Base-by-base conservation (phyloP, 1,284 basidiomycete species). In the Clitocybe nebularis region DNA sequence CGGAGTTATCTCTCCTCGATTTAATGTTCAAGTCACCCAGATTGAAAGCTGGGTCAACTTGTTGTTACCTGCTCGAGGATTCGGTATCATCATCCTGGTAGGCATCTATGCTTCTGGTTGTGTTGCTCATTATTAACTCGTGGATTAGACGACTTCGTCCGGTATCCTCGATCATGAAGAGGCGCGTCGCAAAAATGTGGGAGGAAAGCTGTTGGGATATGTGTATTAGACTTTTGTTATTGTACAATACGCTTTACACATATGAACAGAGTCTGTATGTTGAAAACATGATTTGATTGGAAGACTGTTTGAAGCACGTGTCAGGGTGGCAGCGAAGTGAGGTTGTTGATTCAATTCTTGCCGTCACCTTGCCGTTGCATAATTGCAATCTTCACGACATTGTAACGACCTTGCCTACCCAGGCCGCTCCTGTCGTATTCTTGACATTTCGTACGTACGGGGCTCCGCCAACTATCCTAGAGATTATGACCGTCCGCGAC, bases 141-240 rank as follows among this genome's bases (percentile, higher is more conserved):
- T 26, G 34, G 34, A 35, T 8, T 48, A 91, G 88, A 95, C 96
- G 58, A 99, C 96, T 47, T 97, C 93, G 36, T 91, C 93, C 39
- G 96, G 96, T 60, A 99, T 99, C 72, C 83, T 99, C 67, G 95
- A 99, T 74, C 96, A 99, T 71, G 93, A 97, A 70, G 95, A 99
- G 79, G 96, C 96, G 44, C 86, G 95, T 74, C 86, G 94, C 65
- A 99, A 98, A 78, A 95, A 98, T 74, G 85, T 93, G 48, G 93
- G 91, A 69, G 91, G 92, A 52, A 94, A 94, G 74, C 75, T 91
- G 47, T 68, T 91, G 46, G 88, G 88, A 53, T 91, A 89, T 62
- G 83, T 89, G 46, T 91, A 90, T 69, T 90, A 84, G 67, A 36
- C 22, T 24, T 24, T 8, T 21, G 5, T 3, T 36, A 22, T 21